Conservation (phyloP, 148 eudicot species). For the Camellia sinensis region DNA sequence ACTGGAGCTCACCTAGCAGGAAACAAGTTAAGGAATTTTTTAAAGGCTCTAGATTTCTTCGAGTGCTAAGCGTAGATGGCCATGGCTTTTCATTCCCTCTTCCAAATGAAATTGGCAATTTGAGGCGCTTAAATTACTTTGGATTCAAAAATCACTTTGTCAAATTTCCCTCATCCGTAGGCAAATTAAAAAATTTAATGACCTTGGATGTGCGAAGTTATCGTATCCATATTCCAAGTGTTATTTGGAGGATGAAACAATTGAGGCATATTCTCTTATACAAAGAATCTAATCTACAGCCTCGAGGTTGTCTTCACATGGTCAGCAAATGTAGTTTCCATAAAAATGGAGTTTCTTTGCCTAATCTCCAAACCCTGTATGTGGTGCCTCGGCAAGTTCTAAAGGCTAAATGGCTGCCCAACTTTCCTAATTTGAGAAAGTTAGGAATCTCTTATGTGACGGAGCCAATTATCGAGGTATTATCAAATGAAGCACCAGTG, state of each 20-base stretch:
- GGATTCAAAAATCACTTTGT: background rate
- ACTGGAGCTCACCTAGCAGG: background rate
- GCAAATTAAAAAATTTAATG: conserved; percentile 2
- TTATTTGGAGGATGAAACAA: conserved; percentile 6
- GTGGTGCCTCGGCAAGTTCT: background rate
- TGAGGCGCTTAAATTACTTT: conserved; percentile 10
- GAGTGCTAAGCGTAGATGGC: background rate
- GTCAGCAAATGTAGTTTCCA: too few relatives aligned
- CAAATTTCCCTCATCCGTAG: background rate
- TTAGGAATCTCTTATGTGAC: background rate
- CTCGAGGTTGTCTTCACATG: too few relatives aligned
- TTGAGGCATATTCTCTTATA: conserved; percentile 7
- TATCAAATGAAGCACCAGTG: background rate
- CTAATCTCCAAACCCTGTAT: background rate
- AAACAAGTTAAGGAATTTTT: background rate
- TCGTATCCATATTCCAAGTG: background rate
- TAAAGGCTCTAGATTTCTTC: background rate
- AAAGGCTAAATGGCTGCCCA: background rate
- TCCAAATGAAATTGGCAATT: conserved; percentile 12
- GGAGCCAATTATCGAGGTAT: background rate
- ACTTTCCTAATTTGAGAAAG: conserved; percentile 2
- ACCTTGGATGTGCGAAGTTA: background rate
- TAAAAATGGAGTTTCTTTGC: background rate
- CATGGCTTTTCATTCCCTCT: background rate
- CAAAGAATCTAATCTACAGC: too few relatives aligned